A percentile compares a stretch with the other conserved stretches of the same genome.
Conservation (phyloP, 805 yeast species). For the Candida ovalis region DNA sequence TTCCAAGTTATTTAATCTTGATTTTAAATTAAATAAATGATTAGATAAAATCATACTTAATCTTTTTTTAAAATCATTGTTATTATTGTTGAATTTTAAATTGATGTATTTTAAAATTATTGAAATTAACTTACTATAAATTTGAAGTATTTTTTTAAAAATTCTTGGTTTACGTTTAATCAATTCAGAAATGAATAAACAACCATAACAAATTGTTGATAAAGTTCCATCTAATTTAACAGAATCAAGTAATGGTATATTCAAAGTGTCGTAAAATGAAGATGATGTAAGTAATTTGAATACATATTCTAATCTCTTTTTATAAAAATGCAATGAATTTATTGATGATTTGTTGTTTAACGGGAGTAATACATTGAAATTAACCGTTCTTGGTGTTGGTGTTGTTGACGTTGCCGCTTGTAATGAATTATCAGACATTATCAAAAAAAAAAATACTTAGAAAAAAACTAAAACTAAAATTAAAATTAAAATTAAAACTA, state of each 20-base stretch:
- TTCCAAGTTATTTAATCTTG: not conserved
- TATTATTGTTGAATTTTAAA: not conserved
- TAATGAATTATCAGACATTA: too few relatives aligned
- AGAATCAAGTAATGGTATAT: constrained; percentile 25
- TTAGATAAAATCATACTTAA: not conserved
- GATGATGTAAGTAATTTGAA: constrained; percentile 21
- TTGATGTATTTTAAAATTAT: constrained; percentile 2
- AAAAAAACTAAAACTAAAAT: too few relatives aligned
- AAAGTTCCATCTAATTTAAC: constrained; percentile 28
- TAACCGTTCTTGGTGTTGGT: not conserved
- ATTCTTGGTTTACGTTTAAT: constrained; percentile 20
- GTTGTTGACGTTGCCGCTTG: too few relatives aligned
- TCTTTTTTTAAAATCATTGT: too few relatives aligned
- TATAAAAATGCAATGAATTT: too few relatives aligned
- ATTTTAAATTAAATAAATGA: not conserved
- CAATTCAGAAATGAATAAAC: constrained; percentile 27
- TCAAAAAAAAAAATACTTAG: too few relatives aligned
- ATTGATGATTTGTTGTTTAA: not conserved
- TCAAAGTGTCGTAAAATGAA: constrained; percentile 25
- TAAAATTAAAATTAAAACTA: too few relatives aligned
- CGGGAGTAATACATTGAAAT: not conserved
- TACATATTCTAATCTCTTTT: constrained; percentile 16
- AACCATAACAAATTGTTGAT: constrained; percentile 32
- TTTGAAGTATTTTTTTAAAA: not conserved
- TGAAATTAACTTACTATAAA: constrained; percentile 3